A percentile compares a stretch with the other conserved stretches of the same genome.
Evolutionary conservation across 1,139 yeast species (phyloP).

Genomic region (Nakaseomyces kungkrabaensis): DNA sequence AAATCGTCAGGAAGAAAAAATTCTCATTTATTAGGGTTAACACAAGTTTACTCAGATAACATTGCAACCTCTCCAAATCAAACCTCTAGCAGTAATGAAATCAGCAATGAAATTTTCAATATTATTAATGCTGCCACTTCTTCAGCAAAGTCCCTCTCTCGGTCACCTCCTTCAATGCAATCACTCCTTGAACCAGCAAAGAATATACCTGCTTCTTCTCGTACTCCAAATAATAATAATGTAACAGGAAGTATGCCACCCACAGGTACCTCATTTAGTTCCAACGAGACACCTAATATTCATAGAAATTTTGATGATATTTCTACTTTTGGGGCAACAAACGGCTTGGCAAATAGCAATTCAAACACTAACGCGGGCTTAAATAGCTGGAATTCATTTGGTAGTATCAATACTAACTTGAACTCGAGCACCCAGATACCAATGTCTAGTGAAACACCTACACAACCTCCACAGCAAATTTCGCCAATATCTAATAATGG

Average conservation of each 20-base stretch:
- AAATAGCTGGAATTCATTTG: not conserved
- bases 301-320: not conserved
- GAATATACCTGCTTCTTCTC: not conserved
- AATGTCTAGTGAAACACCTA: not conserved
- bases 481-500: not conserved
- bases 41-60: constrained; percentile 2
- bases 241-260: not conserved
- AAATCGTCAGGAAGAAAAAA: not conserved
- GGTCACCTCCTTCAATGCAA: constrained; percentile 15
- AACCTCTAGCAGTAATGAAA: not conserved
- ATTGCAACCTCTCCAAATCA: not conserved
- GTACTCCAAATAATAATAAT: not conserved
- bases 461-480: not conserved
- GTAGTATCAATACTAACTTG: not conserved
- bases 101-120: constrained; percentile 21
- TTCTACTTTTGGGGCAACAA: not conserved
- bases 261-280: not conserved
- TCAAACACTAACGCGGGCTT: not conserved
- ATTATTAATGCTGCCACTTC: constrained; percentile 24
- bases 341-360: not conserved
- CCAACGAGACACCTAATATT: not conserved
- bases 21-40: not conserved
- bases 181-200: constrained; percentile 9
- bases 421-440: not conserved
- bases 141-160: constrained; percentile 11